A percentile compares a stretch with the other conserved stretches of the same genome.
phyloP scores from a whole-genome alignment of 768 basidiomycete genomes.

The Sistotremastrum suecicum region DNA sequence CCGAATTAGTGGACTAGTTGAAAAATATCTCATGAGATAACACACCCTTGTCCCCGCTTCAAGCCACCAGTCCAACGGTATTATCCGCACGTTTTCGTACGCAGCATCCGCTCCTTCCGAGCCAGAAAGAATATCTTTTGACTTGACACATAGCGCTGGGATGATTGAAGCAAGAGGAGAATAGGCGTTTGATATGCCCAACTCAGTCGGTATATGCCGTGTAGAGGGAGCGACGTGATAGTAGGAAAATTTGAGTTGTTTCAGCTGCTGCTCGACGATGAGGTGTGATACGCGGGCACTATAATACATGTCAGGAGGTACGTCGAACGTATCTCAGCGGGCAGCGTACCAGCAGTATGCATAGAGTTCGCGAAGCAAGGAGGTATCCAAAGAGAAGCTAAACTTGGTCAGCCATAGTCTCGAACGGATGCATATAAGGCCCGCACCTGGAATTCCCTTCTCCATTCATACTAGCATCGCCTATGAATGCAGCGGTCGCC shows the following conservation, averaged over 20 bases:
- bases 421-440: constrained; percentile 2
- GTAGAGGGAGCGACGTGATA: constrained; percentile 49
- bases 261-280: constrained; percentile 79
- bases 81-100: constrained; percentile 82
- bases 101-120: constrained; percentile 84
- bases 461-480: neutral
- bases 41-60: constrained; percentile 48
- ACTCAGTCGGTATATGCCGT: constrained; percentile 30
- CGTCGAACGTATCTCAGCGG: neutral
- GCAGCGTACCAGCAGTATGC: constrained; percentile 68
- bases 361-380: constrained; percentile 63
- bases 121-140: constrained; percentile 66
- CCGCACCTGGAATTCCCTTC: constrained; percentile 3
- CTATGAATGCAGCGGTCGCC: neutral
- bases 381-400: constrained; percentile 56
- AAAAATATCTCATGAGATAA: neutral
- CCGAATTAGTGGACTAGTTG: constrained; percentile 1
- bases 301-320: neutral
- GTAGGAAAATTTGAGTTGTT: constrained; percentile 65
- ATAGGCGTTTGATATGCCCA: constrained; percentile 31
- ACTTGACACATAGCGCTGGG: constrained; percentile 72
- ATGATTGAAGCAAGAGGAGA: constrained; percentile 66
- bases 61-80: constrained; percentile 87
- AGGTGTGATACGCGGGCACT: constrained; percentile 87
- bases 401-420: constrained; percentile 1